Conservation (phyloP, 768 basidiomycete species). For the Hygrocybe punicea region DNA sequence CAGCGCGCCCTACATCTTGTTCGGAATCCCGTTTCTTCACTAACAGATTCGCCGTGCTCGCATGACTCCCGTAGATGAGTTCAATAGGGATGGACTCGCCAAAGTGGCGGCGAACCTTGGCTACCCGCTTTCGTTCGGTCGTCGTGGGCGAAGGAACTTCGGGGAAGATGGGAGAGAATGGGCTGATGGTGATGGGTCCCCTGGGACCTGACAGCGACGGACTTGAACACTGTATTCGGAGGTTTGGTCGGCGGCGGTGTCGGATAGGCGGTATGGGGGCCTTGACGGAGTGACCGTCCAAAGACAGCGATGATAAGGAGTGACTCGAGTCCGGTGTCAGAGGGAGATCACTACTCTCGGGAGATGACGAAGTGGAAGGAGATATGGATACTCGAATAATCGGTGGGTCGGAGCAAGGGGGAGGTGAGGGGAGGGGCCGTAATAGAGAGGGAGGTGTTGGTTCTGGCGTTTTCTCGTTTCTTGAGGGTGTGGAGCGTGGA, state of each 20-base stretch:
- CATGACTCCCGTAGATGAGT: conserved; percentile 2
- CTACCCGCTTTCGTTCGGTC: conserved; percentile 26
- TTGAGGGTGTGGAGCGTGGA: conserved; percentile 16
- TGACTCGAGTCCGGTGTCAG: no score
- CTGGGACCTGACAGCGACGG: not conserved
- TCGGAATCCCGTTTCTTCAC: conserved; percentile 12
- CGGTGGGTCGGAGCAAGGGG: not conserved
- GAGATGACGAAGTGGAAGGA: no score
- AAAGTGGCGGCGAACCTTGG: conserved; percentile 34
- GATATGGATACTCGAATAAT: no score
- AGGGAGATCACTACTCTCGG: no score
- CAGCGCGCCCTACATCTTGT: conserved; percentile 8
- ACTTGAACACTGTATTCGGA: not conserved
- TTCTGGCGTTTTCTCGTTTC: not conserved
- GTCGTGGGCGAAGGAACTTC: conserved; percentile 27
- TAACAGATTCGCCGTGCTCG: conserved; percentile 13
- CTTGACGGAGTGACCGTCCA: no score
- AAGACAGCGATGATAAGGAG: no score
- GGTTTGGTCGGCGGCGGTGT: not conserved
- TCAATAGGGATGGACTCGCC: conserved; percentile 28
- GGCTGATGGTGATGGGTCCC: not conserved
- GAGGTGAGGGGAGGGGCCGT: conserved; percentile 17
- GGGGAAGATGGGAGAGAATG: conserved; percentile 13
- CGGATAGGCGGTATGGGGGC: no score
- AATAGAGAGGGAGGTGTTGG: not conserved